Evolutionary conservation across 495 filamentous ascomycete genomes (phyloP).

Genomic region (Xylaria longipes): DNA sequence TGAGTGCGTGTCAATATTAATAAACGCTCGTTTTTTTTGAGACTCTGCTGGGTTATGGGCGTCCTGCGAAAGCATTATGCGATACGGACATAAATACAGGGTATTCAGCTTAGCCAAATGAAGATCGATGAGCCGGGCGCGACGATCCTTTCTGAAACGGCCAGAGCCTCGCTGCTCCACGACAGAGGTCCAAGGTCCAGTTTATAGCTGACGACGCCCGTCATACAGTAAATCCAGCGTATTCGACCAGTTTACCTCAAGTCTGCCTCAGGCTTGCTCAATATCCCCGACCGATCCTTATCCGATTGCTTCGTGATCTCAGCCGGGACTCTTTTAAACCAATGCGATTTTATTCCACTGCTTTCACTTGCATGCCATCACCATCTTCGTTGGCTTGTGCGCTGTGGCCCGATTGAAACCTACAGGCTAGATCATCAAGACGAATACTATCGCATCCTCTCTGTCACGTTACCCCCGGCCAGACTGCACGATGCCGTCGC

Average conservation of each 20-base stretch:
- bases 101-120: slow-evolving; percentile 3
- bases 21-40: background rate
- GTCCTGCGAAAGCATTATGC: background rate
- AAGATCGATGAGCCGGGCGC: slow-evolving; percentile 8
- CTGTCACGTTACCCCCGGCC: background rate
- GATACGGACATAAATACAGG: background rate
- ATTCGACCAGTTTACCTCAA: background rate
- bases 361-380: slow-evolving; percentile 7
- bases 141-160: slow-evolving; percentile 24
- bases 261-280: background rate
- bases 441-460: slow-evolving; percentile 1
- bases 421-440: background rate
- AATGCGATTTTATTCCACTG: slow-evolving; percentile 17
- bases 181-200: background rate
- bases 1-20: background rate
- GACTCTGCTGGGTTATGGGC: background rate
- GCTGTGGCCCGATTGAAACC: slow-evolving; percentile 18
- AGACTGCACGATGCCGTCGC: slow-evolving; percentile 36
- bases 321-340: background rate
- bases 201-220: slow-evolving; percentile 1
- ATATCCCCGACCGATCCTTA: background rate
- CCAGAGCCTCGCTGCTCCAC: background rate
- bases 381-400: slow-evolving; percentile 10
- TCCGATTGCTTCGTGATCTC: background rate
- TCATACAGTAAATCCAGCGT: background rate